These are phyloP conservation scores for Claviceps purpurea DNA, from an alignment of 2,329 filamentous ascomycete species.

Conservation along the genomic window DNA sequence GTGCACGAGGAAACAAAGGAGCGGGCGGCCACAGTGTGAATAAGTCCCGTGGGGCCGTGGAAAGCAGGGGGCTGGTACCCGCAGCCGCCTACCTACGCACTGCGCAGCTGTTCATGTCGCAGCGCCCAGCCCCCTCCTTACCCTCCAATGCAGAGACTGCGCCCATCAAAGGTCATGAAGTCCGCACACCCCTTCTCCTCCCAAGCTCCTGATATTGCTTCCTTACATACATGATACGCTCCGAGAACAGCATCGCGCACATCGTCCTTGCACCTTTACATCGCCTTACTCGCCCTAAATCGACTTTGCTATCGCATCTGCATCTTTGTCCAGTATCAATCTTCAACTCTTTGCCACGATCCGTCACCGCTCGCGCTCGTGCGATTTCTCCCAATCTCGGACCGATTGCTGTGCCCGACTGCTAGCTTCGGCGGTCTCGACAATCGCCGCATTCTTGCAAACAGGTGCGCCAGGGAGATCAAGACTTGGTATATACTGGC, in stretches of 20 bases:
- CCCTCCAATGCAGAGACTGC: neutral
- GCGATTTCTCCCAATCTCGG: neutral
- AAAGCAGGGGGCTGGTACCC: conserved; percentile 9
- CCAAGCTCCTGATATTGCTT: conserved; percentile 6
- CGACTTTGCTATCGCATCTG: neutral
- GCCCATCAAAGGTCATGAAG: conserved; percentile 9
- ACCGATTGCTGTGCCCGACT: conserved; percentile 5
- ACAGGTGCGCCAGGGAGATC: neutral
- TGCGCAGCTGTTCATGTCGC: neutral
- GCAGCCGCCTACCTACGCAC: conserved; percentile 6
- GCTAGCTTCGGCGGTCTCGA: conserved; percentile 8
- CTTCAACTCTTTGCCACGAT: neutral
- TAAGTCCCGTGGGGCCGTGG: neutral
- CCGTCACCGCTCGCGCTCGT: neutral
- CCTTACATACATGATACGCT: conserved; percentile 1
- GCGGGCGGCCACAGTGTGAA: neutral
- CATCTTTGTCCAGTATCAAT: conserved; percentile 4
- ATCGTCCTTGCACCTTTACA: neutral
- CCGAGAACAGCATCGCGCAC: neutral
- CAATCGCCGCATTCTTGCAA: conserved; percentile 2
- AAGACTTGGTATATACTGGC: neutral
- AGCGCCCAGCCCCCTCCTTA: conserved; percentile 10
- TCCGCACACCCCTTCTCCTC: conserved; percentile 7
- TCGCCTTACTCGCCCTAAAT: conserved; percentile 1
- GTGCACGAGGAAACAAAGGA: neutral